Evolutionary conservation across 345 rosid species (phyloP).

Genomic region (Citrus sp.): DNA sequence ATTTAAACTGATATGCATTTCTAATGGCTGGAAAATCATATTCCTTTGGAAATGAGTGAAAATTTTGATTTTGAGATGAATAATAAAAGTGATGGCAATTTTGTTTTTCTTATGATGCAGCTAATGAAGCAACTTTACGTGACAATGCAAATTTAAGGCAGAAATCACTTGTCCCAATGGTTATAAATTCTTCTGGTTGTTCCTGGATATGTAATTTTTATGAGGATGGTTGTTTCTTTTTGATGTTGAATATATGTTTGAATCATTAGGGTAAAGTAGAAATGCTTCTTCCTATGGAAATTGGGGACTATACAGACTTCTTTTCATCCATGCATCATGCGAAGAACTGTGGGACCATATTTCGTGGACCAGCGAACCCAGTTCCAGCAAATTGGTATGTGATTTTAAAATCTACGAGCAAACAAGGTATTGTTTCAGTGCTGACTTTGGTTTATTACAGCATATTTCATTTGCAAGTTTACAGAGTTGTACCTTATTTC

Average conservation of each 20-base stretch:
- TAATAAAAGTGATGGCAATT: not conserved
- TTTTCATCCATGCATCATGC: slow-evolving; percentile 93
- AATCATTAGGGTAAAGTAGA: slow-evolving; percentile 61
- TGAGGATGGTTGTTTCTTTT: not conserved
- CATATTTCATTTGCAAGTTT: slow-evolving; percentile 2
- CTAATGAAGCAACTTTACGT: slow-evolving; percentile 59
- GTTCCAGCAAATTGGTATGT: slow-evolving; percentile 71
- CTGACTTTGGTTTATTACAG: not conserved
- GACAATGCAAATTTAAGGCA: slow-evolving; percentile 61
- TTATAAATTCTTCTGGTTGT: slow-evolving; percentile 16
- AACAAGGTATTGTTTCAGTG: slow-evolving; percentile 2
- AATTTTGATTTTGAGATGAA: not conserved
- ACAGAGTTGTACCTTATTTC: slow-evolving; percentile 16
- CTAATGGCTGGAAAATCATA: not conserved
- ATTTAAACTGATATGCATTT: not conserved
- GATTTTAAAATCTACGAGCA: slow-evolving; percentile 3
- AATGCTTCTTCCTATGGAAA: slow-evolving; percentile 78
- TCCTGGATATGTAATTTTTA: not conserved
- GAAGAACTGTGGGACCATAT: slow-evolving; percentile 84
- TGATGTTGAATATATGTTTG: slow-evolving; percentile 11
- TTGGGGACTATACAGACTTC: slow-evolving; percentile 97
- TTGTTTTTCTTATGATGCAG: slow-evolving; percentile 43
- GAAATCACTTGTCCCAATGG: slow-evolving; percentile 70
- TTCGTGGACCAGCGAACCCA: slow-evolving; percentile 83
- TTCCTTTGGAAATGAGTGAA: not conserved